Conservation (phyloP, 768 basidiomycete genomes). For the Tylopilus cervinicoccineus region DNA sequence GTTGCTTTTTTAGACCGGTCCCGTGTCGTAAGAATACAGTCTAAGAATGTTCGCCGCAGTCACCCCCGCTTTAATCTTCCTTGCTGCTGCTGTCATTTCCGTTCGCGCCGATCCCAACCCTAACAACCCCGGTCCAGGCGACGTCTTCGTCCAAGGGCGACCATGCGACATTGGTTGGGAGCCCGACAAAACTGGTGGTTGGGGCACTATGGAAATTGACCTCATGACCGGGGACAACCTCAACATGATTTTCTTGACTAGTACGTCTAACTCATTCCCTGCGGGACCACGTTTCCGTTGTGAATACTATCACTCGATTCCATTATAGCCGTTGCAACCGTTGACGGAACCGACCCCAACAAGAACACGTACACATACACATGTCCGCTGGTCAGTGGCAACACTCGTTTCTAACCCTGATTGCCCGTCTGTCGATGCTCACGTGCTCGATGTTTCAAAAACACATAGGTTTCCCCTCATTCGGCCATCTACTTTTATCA, state of each 20-base stretch:
- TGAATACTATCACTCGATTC: neutral
- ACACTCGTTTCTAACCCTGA: neutral
- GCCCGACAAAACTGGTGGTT: slow-evolving; percentile 52
- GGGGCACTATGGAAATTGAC: slow-evolving; percentile 72
- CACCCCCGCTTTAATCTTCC: slow-evolving; percentile 10
- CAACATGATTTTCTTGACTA: slow-evolving; percentile 61
- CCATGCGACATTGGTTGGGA: slow-evolving; percentile 58
- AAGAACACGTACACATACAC: slow-evolving; percentile 47
- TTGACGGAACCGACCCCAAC: slow-evolving; percentile 55
- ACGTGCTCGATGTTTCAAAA: neutral
- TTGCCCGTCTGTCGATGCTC: neutral
- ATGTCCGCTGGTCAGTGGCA: slow-evolving; percentile 60
- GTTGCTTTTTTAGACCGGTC: neutral
- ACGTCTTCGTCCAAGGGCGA: slow-evolving; percentile 52
- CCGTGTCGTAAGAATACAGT: neutral
- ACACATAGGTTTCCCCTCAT: slow-evolving; percentile 52
- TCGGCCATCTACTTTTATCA: slow-evolving; percentile 80
- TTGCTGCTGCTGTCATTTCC: slow-evolving; percentile 27
- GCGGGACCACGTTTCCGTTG: neutral
- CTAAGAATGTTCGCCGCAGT: slow-evolving; percentile 17
- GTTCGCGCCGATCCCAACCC: slow-evolving; percentile 60
- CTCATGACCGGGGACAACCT: slow-evolving; percentile 79
- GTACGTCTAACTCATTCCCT: slow-evolving; percentile 37
- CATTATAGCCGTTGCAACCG: slow-evolving; percentile 55
- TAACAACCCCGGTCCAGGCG: slow-evolving; percentile 54